These are phyloP conservation scores for Austroboletus niveus DNA, from an alignment of 1,284 basidiomycete species.

Conservation along the genomic window DNA sequence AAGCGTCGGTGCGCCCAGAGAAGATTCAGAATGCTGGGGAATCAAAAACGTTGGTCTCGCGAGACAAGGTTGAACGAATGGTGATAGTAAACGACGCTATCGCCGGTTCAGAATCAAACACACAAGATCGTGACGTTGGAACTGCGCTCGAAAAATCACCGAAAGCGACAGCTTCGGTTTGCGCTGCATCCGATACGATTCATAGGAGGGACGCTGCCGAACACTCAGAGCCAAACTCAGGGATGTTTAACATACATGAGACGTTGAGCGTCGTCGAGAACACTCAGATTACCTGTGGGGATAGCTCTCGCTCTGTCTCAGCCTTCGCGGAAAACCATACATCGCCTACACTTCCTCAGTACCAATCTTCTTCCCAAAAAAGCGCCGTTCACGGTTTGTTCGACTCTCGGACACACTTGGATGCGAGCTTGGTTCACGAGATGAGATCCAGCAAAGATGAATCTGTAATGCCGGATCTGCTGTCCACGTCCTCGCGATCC, in stretches of 20 bases:
- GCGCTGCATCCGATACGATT: neutral
- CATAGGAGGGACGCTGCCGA: neutral
- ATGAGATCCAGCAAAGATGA: too few species aligned
- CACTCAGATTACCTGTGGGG: neutral
- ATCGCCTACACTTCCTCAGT: neutral
- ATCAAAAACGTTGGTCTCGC: neutral
- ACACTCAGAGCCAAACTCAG: neutral
- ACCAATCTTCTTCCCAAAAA: neutral
- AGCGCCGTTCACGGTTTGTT: neutral
- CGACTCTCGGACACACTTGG: neutral
- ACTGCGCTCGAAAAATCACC: neutral
- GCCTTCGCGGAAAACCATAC: neutral
- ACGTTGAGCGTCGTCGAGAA: neutral
- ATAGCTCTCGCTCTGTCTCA: neutral
- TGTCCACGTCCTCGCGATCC: neutral
- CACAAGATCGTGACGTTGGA: neutral
- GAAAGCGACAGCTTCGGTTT: neutral
- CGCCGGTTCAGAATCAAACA: neutral
- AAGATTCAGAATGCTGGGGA: too few species aligned
- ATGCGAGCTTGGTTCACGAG: too few species aligned
- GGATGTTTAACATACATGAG: neutral
- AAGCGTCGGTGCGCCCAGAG: neutral
- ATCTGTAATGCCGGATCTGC: neutral
- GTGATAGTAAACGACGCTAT: neutral
- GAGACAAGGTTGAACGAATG: neutral